Evolutionary conservation across 371 early-diverging fungal species (phyloP), one percentile per base, ranked within the genome.

Genomic region (Cokeromyces recurvatus): DNA sequence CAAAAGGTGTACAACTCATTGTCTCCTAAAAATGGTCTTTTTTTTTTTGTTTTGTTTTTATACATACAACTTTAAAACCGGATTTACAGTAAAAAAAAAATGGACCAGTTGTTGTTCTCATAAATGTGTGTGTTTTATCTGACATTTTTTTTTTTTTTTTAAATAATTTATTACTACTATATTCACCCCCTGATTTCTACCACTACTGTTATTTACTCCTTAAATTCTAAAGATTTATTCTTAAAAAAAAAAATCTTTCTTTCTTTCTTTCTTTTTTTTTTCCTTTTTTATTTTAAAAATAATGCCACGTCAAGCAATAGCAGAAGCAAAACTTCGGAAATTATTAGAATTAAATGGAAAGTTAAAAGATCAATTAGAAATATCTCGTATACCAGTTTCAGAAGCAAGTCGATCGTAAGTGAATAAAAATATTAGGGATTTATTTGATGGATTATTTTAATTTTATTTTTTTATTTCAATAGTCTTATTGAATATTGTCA

Each of bases 321-420:
- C 51, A 32, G 72, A 72, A 59, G 57, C 72, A 5, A 72, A 72
- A 43, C 59, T 72, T 31, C 55, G 63, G 44, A 72, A 68, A 50
- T 42, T 68, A 36, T 55, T 65, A 24, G 72, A 72, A 32, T 35
- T 65, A 25, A 72, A 72, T 47, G 72, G 68, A n/a, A 67, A 63
- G 49, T 42, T 72, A 35, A 68, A 68, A 53, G 72, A 72, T 25
- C 72, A 72, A 16, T 48, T 72, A 21, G 72, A 72, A 48, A 68
- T 72, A 31, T 59, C 55, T 38, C 72, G 72, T 46, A 63, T 72
- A 35, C 72, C 72, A 4, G 55, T 71, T 11, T 71, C 72, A 24
- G 72, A 71, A 56, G 72, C 72, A 19, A 71, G 68, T 56, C 62
- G 68, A 38, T 71, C 72, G 72, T 71, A 71, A 63, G 68, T 56